Evolutionary conservation across 805 yeast genomes (phyloP), one percentile per base, ranked within the genome.

Genomic region (Starmera amethionina): DNA sequence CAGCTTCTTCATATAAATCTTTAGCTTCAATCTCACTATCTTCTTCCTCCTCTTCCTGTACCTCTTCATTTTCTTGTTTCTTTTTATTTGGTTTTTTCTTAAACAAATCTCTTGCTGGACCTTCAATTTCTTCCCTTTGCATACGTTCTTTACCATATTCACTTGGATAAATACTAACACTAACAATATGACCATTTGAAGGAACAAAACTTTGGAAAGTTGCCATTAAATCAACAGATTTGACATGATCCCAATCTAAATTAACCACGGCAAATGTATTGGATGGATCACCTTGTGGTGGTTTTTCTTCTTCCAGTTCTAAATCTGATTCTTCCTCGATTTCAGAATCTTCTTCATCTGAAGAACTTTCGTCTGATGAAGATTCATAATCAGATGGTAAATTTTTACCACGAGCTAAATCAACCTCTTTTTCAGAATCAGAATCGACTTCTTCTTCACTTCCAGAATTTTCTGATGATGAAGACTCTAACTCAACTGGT

Each of bases 201-300:
- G 96, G 96, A 18, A 84, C 79, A 63, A 90, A 93, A 41, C 95
- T 77, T 8, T 79, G 65, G 52, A 90, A 87, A 0, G 97, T 82
- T 5, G 95, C 95, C 82, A 85, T 75, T 46, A 90, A 65, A 57
- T 93, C 97, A 4, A 76, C 75, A 1, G 97, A 83, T 36, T 77
- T 73, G n/a, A 93, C 72, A 54, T 93, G 84, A 52, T 93, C 98
- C 98, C 98, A 93, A 57, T 93, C 98, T 73, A 93, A 68, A 55
- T 93, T 93, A 28, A 93, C 97, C 1, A 82, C 96, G 0, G 98
- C 98, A 54, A 93, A 68, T 6, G 84, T 67, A 30, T 65, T 66
- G 1, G 95, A 70, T 28, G 96, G 95, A 3, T 90, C 96, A 36
- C 96, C 94, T 38, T 78, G 81, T 37, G 84, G 88, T n/a, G 93